These are phyloP conservation scores for Eruca vesicaria DNA, from an alignment of 441 rosid genomes.

Conservation along the genomic window DNA sequence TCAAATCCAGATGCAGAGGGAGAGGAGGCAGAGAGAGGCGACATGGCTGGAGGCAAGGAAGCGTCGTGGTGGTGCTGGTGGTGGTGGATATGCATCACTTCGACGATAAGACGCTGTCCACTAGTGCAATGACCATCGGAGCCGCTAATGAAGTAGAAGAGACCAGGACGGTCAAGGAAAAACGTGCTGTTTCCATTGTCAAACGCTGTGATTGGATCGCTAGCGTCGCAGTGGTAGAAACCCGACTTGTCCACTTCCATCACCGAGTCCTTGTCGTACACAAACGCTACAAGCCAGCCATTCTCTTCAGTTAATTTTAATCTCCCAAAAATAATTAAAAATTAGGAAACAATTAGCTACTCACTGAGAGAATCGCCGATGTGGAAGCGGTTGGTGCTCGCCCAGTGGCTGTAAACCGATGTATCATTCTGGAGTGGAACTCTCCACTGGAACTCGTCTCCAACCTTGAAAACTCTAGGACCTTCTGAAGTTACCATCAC, in stretches of 20 bases:
- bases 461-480: conserved; percentile 59
- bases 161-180: conserved; percentile 66
- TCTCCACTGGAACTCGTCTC: conserved; percentile 72
- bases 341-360: conserved; percentile 31
- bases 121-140: conserved; percentile 52
- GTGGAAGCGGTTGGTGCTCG: conserved; percentile 59
- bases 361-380: conserved; percentile 82
- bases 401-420: conserved; percentile 62
- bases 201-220: conserved; percentile 46
- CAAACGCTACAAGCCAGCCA: conserved; percentile 46
- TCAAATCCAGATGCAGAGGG: background rate
- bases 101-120: conserved; percentile 72
- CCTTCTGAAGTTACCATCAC: conserved; percentile 34
- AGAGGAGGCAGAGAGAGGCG: conserved; percentile 15
- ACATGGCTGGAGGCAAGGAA: conserved; percentile 43
- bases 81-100: conserved; percentile 71
- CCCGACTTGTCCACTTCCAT: conserved; percentile 81
- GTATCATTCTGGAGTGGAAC: conserved; percentile 50
- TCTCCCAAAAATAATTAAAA: background rate
- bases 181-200: conserved; percentile 66
- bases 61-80: background rate
- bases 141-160: conserved; percentile 82
- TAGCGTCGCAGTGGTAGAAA: conserved; percentile 72
- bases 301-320: background rate
- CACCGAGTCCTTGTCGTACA: conserved; percentile 78